phyloP scores from a whole-genome alignment of 768 basidiomycete genomes.

The Pulveroboletus sp. region DNA sequence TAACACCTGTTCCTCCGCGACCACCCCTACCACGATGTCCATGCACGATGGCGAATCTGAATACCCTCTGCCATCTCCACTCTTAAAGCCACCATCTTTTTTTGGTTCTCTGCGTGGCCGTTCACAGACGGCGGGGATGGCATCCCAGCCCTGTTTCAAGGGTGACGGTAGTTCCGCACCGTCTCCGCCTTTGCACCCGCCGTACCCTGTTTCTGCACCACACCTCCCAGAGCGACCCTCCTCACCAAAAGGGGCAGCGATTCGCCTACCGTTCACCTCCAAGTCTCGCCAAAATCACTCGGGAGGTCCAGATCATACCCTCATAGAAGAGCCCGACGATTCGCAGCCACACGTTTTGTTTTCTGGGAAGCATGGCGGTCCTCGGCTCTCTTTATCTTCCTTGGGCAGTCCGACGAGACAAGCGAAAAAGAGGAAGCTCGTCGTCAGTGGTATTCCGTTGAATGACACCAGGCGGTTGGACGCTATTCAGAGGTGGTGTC shows the following conservation, averaged over 20 bases:
- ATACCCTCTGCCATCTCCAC: constrained; percentile 37
- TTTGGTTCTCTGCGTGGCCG: constrained; percentile 31
- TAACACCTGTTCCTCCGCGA: constrained; percentile 48
- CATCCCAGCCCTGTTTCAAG: constrained; percentile 34
- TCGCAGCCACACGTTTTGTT: constrained; percentile 30
- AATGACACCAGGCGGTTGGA: constrained; percentile 62
- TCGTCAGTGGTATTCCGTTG: constrained; percentile 63
- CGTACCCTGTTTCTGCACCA: constrained; percentile 34
- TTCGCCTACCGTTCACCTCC: constrained; percentile 30
- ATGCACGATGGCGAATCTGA: constrained; percentile 36
- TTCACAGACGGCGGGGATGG: constrained; percentile 21
- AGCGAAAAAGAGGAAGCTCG: constrained; percentile 56
- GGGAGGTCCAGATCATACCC: constrained; percentile 16
- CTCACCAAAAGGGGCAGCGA: constrained; percentile 27
- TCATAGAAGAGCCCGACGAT: constrained; percentile 25
- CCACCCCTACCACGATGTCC: constrained; percentile 30
- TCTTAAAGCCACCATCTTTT: constrained; percentile 31
- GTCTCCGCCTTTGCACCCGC: constrained; percentile 36
- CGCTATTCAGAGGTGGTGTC: constrained; percentile 70
- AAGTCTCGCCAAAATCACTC: constrained; percentile 17
- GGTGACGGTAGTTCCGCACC: constrained; percentile 20
- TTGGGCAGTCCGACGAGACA: constrained; percentile 37
- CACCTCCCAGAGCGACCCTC: constrained; percentile 37
- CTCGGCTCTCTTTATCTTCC: constrained; percentile 30
- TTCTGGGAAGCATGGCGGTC: constrained; percentile 15